Evolutionary conservation across 495 filamentous ascomycete genomes (phyloP).

Genomic region (Pseudevernia furfuracea): DNA sequence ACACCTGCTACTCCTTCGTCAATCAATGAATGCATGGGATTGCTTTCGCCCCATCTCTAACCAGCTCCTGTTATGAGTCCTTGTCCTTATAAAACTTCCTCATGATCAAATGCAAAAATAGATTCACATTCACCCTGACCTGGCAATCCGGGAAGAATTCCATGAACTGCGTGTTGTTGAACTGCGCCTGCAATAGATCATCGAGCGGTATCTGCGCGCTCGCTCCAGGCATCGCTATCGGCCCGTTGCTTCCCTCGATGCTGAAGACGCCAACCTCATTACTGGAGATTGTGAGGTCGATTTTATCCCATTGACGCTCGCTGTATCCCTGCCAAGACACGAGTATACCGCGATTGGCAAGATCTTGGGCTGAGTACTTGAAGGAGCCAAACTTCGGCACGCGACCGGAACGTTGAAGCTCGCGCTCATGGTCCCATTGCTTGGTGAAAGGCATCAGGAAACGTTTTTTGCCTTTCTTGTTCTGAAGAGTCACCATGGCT

Average conservation of each 20-base stretch:
- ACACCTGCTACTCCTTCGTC: neutral
- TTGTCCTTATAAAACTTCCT: conserved; percentile 87
- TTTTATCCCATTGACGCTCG: conserved; percentile 80
- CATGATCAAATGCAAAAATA: conserved; percentile 91
- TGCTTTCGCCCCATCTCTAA: neutral
- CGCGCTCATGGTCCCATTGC: conserved; percentile 95
- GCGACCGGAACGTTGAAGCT: conserved; percentile 82
- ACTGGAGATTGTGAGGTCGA: conserved; percentile 87
- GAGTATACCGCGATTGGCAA: conserved; percentile 89
- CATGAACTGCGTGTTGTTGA: conserved; percentile 91
- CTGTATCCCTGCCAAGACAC: conserved; percentile 78
- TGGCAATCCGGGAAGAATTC: conserved; percentile 85
- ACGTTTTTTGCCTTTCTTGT: conserved; percentile 90
- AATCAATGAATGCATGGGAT: neutral
- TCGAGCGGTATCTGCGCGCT: conserved; percentile 86
- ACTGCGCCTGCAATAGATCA: conserved; percentile 91
- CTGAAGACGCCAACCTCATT: conserved; percentile 94
- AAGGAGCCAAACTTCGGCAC: conserved; percentile 95
- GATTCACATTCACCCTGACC: conserved; percentile 85
- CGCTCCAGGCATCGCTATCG: conserved; percentile 92
- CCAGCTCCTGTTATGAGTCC: conserved; percentile 10
- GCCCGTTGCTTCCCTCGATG: conserved; percentile 83
- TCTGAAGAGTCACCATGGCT: conserved; percentile 96
- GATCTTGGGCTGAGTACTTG: conserved; percentile 85
- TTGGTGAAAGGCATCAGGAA: conserved; percentile 97